Evolutionary conservation across 1,284 basidiomycete genomes (phyloP), one percentile per base, ranked within the genome.

Genomic region (Uromyces viciae-fabae): DNA sequence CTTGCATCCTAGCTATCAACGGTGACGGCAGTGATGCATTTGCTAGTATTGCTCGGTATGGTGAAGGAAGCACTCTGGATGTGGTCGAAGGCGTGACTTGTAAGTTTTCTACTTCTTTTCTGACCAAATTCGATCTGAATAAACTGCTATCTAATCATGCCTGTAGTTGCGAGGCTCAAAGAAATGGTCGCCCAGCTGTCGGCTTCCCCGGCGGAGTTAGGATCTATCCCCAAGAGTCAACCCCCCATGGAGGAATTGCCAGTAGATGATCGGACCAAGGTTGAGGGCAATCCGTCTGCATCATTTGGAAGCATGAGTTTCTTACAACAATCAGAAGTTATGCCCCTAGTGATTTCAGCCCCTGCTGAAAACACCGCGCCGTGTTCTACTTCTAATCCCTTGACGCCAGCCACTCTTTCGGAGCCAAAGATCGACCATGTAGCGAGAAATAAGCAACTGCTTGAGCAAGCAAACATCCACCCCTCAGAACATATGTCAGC

Each of bases 181-280:
- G 82, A 84, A 66, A 84, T 85, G 82, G 82, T 85, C 56, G 78
- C 81, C 52, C 84, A 84, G n/a, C 36, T 85, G 7, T 85, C 84
- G 22, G 82, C 84, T 25, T 66, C 83, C 15, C 83, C 85, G 49
- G 82, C 79, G 31, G 82, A 82, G 31, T 64, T 80, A 11, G 46
- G 60, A 22, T 36, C 46, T 17, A n/a, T 11, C 28, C 15, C 38
- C 31, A 58, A 66, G 58, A 33, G 46, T 31, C 31, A 36, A 14
- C 14, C 60, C 17, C n/a, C 56, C 25, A 66, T 7, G 60, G 28
- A 77, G 40, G 69, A 46, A 0, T 22, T 36, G 31, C 38, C 58
- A 11, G 17, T 52, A 66, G 56, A 31, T 33, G 42, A 36, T 28
- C 36, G 56, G 9, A 49, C 73, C 54, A 62, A n/a, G n/a, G n/a